Percentiles rank a stretch among this genome's conserved stretches.
phyloP scores from a whole-genome alignment of 495 filamentous ascomycete genomes.

The Penicillium simplicissimum region DNA sequence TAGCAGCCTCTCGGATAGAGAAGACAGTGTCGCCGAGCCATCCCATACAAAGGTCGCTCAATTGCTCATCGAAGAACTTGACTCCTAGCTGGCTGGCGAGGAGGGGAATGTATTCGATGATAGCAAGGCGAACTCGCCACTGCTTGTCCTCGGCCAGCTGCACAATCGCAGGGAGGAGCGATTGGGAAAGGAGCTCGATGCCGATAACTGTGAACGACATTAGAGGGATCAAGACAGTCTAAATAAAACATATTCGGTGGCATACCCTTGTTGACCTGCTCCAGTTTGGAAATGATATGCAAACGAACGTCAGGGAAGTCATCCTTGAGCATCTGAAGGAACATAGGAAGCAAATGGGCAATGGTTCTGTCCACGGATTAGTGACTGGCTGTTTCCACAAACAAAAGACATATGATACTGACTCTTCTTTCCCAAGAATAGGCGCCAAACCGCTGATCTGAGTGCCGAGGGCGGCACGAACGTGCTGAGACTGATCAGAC shows the following conservation, averaged over 20 bases:
- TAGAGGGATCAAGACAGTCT: constrained; percentile 77
- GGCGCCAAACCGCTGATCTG: constrained; percentile 97
- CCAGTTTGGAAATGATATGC: constrained; percentile 98
- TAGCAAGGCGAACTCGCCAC: constrained; percentile 96
- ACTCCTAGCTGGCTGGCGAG: constrained; percentile 95
- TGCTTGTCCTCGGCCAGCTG: constrained; percentile 98
- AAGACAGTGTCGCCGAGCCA: constrained; percentile 99
- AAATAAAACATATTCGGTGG: constrained; percentile 49
- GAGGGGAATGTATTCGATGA: constrained; percentile 98
- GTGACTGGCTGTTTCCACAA: not conserved
- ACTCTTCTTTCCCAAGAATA: constrained; percentile 98
- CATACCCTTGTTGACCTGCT: constrained; percentile 93
- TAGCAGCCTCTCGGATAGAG: constrained; percentile 95
- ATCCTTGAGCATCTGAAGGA: constrained; percentile 98
- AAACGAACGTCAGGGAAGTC: constrained; percentile 97
- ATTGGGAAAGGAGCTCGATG: constrained; percentile 94
- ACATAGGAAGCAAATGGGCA: constrained; percentile 96
- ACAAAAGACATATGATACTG: constrained; percentile 36
- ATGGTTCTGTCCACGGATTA: constrained; percentile 67
- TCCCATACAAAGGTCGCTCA: constrained; percentile 93
- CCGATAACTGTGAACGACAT: constrained; percentile 71
- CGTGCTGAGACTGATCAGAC: constrained; percentile 93
- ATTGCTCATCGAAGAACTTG: constrained; percentile 97
- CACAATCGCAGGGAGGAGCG: constrained; percentile 95
- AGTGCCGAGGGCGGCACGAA: constrained; percentile 90